Base-by-base conservation (phyloP, 2,329 filamentous ascomycete genomes). In the Kalmusia sp. region DNA sequence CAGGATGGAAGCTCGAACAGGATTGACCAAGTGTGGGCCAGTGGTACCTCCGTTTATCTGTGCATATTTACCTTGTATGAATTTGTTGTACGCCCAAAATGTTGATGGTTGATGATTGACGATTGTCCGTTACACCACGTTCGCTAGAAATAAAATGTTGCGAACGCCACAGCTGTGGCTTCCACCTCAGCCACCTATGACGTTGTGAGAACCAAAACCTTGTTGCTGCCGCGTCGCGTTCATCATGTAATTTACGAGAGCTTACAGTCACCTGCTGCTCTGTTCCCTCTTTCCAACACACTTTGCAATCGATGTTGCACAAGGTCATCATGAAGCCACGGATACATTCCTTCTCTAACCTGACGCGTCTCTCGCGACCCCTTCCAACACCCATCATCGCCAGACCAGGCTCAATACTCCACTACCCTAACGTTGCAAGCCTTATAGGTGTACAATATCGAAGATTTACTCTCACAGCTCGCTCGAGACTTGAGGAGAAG, bases 271-370 rank as follows among this genome's bases (percentile, higher is more conserved):
- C 21, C 37, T 33, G 3, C 47, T n/a, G 19, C 47, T 24, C 5
- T 25, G 15, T 17, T 40, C 19, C 47, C 39, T 17, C 22, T 37
- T 30, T 37, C 37, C 40, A 22, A 48, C 33, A 21, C 38, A 43
- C 19, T 7, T 25, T 46, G 21, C n/a, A 4, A 57, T 45, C 12
- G 28, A 14, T 19, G 21, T 14, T 11, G 21, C 25, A 6, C 21
- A 34, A 8, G 7, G 11, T 15, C 40, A 56, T 11, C 17, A 73
- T 73, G 71, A 72, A 63, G 58, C 67, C 70, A 44, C 63, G 67
- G 55, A 57, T 73, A 56, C 57, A 63, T 11, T 57, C 63, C 39
- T 49, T 68, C 46, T 51, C 55, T 22, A 52, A 61, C 31, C 57
- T 69, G 25, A 30, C 66, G 46, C 61, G 60, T 51, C 39, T 58